These are phyloP conservation scores for Kwoniella bestiolae DNA, from an alignment of 768 basidiomycete species.

Conservation along the genomic window DNA sequence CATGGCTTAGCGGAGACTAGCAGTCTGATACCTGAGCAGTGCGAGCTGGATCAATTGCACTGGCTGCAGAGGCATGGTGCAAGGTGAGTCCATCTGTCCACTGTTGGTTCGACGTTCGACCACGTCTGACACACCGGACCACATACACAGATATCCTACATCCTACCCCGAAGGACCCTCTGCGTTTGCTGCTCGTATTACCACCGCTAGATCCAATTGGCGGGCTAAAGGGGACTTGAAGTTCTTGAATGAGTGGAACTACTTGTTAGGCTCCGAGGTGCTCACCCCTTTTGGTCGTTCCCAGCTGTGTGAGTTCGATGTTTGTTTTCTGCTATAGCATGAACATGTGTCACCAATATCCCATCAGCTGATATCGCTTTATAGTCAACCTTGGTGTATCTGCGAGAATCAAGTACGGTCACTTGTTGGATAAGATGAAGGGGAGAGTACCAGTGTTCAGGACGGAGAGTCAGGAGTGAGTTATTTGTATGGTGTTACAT, in stretches of 20 bases:
- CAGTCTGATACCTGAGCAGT: constrained; percentile 44
- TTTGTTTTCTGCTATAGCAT: too few relatives aligned
- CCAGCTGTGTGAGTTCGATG: constrained; percentile 65
- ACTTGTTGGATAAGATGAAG: constrained; percentile 73
- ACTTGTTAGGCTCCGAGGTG: constrained; percentile 82
- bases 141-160: constrained; percentile 46
- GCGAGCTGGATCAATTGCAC: constrained; percentile 48
- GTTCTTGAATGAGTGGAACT: constrained; percentile 84
- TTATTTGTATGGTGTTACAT: background rate
- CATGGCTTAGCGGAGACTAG: constrained; percentile 52
- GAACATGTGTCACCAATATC: too few relatives aligned
- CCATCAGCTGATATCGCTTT: background rate
- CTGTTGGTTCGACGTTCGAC: too few relatives aligned
- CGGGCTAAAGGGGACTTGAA: constrained; percentile 66
- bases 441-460: constrained; percentile 73
- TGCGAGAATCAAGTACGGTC: constrained; percentile 73
- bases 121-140: background rate
- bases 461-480: constrained; percentile 70
- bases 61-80: constrained; percentile 57
- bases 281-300: constrained; percentile 89
- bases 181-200: constrained; percentile 35
- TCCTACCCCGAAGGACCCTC: constrained; percentile 38
- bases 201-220: constrained; percentile 25
- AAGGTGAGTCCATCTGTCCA: constrained; percentile 41
- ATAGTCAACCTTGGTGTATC: constrained; percentile 69